Evolutionary conservation across 1,139 yeast species (phyloP), one percentile per base, ranked within the genome.

Genomic region (Candida tunisiensis): DNA sequence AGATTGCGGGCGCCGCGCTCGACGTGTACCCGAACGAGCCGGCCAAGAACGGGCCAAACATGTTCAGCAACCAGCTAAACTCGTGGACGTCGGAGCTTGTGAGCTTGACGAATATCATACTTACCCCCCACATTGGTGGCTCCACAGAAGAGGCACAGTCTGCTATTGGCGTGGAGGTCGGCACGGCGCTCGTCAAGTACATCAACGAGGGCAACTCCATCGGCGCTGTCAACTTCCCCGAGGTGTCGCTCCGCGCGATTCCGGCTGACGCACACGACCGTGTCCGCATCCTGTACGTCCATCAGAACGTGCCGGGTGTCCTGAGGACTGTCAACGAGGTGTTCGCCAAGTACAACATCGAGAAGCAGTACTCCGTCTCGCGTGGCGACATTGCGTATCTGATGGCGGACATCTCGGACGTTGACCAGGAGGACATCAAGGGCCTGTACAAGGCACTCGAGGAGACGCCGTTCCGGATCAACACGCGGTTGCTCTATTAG

Each of bases 151-250:
- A 88, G 62, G 98, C 98, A 19, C 99, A 88, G 65, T 70, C 83
- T 34, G 93, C 96, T 28, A 88, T 88, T 51, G 98, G 99, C 57
- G 64, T 85, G 35, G 99, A 88, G 60, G 99, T 88, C 34, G 83
- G 77, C 33, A 64, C 78, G 27, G 71, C 93, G 18, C 65, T 88
- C 48, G 65, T 85, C 39, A 82, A 80, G 53, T 91, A 83, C 61
- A 77, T 88, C 52, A 88, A 85, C 56, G 98, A 88, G 62, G 98
- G 98, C 61, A 65, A 74, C 44, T 78, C 96, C n/a, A 67, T 68
- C 31, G 96, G 95, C 45, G 88, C 98, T 6, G 98, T 88, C 35
- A 88, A 88, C 65, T 85, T 91, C 93, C 98, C 99, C 46, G 98
- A 91, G 61, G 96, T 91, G 40, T 62, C 88, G 14, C 65, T 88